Evolutionary conservation across 495 filamentous ascomycete genomes (phyloP), one percentile per base, ranked within the genome.

Genomic region (Beverwykella pulmonaria): DNA sequence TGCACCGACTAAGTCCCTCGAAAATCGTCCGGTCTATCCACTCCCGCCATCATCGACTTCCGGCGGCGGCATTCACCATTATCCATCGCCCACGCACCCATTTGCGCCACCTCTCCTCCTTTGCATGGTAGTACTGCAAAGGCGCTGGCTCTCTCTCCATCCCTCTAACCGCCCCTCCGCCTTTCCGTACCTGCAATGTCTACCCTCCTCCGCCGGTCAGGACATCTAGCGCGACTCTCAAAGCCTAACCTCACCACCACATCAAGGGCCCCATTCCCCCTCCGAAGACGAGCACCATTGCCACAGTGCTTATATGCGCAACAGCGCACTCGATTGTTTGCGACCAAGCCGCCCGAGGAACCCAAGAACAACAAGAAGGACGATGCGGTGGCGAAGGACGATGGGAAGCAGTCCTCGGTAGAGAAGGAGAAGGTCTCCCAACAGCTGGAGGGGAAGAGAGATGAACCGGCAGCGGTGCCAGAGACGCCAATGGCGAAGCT

Each of bases 141-240:
- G 53, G 60, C 26, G 56, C 61, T 25, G 44, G 23, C 6, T 12
- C 27, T 30, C 53, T 54, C 44, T 17, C 32, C 23, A n/a, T 34
- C 52, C 44, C 52, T 48, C 61, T 39, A 9, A 22, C 30, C 59
- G 32, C 50, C 52, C 61, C 56, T 62, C 57, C 26, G 23, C 39
- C 46, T 25, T 20, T 22, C 58, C 49, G 23, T n/a, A 44, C 39
- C 39, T 44, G 68, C 64, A 19, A 90, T 90, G 87, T 84, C 86
- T 74, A 81, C 82, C 75, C 74, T 88, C 71, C 79, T 90, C 65
- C 85, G 87, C 72, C 86, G 84, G 75, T 84, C 88, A 74, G 82
- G 84, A 77, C 81, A 83, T 76, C 74, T 90, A 75, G 83, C 85
- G 76, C 82, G 85, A 75, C 79, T 85, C 74, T 83, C 86, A 71